phyloP scores from a whole-genome alignment of 75 land plant species.

The Pinus albicaulis region DNA sequence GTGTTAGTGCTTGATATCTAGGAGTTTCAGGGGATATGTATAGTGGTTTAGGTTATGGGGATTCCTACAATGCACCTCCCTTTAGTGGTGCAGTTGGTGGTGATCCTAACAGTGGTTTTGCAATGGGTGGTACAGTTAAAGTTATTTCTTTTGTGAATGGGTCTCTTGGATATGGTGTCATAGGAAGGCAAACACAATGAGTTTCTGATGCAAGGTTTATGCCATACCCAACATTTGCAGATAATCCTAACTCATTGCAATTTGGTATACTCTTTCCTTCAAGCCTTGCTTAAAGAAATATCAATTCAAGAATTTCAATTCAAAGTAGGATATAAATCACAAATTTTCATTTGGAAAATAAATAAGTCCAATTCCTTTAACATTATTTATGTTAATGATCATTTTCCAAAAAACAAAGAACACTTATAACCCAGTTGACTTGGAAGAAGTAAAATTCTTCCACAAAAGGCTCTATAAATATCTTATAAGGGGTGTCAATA shows the following conservation, averaged over 20 bases:
- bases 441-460: too few relatives aligned
- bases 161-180: conserved; percentile 29
- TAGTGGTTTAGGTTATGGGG: conserved; percentile 48
- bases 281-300: not conserved
- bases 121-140: not conserved
- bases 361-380: too few relatives aligned
- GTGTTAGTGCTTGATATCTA: conserved; percentile 23
- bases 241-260: not conserved
- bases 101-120: conserved; percentile 15
- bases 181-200: conserved; percentile 47
- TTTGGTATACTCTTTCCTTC: not conserved
- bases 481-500: too few relatives aligned
- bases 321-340: too few relatives aligned
- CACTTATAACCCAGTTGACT: too few relatives aligned
- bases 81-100: not conserved
- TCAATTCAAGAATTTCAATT: not conserved
- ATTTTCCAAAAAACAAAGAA: too few relatives aligned
- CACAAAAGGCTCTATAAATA: too few relatives aligned
- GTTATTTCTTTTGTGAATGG: not conserved
- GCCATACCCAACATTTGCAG: conserved; percentile 44
- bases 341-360: too few relatives aligned
- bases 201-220: conserved; percentile 50
- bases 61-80: not conserved
- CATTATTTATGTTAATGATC: too few relatives aligned
- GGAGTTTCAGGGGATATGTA: conserved; percentile 57